Base-by-base conservation (phyloP, 164 flowering plant genomes). In the Annona squamosa region DNA sequence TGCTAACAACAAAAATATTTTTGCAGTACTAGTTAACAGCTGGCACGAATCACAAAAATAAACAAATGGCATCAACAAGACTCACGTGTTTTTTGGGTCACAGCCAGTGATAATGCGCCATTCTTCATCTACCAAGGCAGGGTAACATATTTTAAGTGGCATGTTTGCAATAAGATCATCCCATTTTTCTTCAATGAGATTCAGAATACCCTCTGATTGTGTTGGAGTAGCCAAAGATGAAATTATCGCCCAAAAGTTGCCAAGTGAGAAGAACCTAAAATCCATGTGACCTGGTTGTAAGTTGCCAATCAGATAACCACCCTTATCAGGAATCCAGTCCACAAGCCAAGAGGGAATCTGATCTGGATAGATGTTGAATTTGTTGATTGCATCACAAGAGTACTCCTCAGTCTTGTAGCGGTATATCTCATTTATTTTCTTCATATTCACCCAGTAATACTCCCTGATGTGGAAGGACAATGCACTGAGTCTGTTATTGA, bases 51-150 rank as follows among this genome's bases (percentile, higher is more conserved):
- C 37, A 26, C 37, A 26, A 26, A 26, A 26, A 26, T 26, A 26
- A 26, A 26, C 37, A 26, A 52, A 10, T 9, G 59, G 3, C 1
- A 45, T 68, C 61, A 47, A 16, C 43, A 47, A 69, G 65, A 83
- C 97, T 90, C 73, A 93, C 94, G 98, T 93, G 79, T 93, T 93
- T 80, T 93, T 93, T n/a, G 97, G 98, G 75, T 93, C 98, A 75
- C 97, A 84, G 37, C 98, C 98, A 17, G 95, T 91, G 75, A 89
- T 89, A 63, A 93, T 86, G 26, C 89, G 94, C 98, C 98, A 93
- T 68, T 93, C 94, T 48, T 91, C 93, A 70, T 67, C 57, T 79
- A 91, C 97, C 75, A 93, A 65, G 46, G 98, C 90, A 68, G 98
- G 98, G 74, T 85, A 91, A 67, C 93, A 88, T 74, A 93, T 88